Conservation (phyloP, 2,329 filamentous ascomycete species). For the Claviceps quebecensis region DNA sequence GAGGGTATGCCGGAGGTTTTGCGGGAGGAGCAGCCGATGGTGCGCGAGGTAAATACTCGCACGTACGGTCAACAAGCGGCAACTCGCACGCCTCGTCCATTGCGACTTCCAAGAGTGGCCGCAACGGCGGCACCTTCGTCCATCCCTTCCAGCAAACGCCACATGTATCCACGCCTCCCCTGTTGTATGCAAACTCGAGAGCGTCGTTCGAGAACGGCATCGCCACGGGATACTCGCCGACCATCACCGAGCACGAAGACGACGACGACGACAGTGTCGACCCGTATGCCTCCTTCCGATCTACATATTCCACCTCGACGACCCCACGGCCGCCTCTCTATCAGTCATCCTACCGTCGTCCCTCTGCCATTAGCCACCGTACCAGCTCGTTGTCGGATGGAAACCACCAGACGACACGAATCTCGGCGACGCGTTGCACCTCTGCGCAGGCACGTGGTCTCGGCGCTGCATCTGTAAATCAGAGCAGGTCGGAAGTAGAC, state of each 20-base stretch:
- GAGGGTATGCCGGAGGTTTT: conserved; percentile 33
- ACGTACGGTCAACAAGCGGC: conserved; percentile 44
- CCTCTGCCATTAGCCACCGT: conserved; percentile 20
- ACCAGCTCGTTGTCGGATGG: conserved; percentile 22
- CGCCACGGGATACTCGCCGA: conserved; percentile 31
- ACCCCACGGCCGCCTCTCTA: conserved; percentile 3
- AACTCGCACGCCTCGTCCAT: conserved; percentile 40
- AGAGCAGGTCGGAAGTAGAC: conserved; percentile 36
- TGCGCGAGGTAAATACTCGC: conserved; percentile 28
- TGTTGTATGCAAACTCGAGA: conserved; percentile 43
- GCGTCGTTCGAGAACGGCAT: conserved; percentile 32
- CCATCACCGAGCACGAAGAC: conserved; percentile 39
- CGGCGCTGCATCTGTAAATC: conserved; percentile 23
- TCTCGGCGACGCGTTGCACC: conserved; percentile 15
- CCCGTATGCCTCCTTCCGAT: conserved; percentile 7
- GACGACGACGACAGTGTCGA: conserved; percentile 23
- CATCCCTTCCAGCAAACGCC: conserved; percentile 54
- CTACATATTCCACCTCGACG: conserved; percentile 7
- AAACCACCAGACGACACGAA: conserved; percentile 13
- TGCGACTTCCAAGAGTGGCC: conserved; percentile 37
- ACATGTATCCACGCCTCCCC: conserved; percentile 43
- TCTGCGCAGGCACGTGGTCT: conserved; percentile 20
- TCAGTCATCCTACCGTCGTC: conserved; percentile 13
- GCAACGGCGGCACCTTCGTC: conserved; percentile 37
- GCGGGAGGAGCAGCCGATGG: background rate